Percentiles rank a stretch among this genome's conserved stretches.
phyloP scores from a whole-genome alignment of 2,329 filamentous ascomycete species.

The Fusarium nisikadoi region DNA sequence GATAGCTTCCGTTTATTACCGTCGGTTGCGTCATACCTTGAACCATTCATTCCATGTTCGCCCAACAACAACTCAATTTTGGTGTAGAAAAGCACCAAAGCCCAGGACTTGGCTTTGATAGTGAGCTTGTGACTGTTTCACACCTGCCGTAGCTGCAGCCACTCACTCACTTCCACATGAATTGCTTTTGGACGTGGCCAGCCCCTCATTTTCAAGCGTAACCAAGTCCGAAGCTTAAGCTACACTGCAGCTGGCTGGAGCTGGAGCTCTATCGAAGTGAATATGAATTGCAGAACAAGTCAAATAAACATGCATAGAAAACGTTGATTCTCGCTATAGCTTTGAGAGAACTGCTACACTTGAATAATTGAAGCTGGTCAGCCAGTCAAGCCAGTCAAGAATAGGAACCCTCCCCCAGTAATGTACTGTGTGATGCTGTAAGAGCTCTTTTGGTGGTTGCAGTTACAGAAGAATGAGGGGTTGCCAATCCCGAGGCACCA shows the following conservation, averaged over 20 bases:
- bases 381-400: background rate
- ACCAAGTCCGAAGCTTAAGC: slow-evolving; percentile 20
- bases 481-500: slow-evolving; percentile 26
- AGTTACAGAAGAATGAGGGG: slow-evolving; percentile 14
- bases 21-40: slow-evolving; percentile 18
- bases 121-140: slow-evolving; percentile 2
- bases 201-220: slow-evolving; percentile 28
- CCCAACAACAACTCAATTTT: slow-evolving; percentile 7
- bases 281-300: background rate
- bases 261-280: background rate
- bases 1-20: slow-evolving; percentile 18
- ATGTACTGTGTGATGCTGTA: background rate
- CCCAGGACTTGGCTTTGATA: background rate
- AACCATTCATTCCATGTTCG: slow-evolving; percentile 14
- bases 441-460: background rate
- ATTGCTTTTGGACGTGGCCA: slow-evolving; percentile 22
- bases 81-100: background rate
- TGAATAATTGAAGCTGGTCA: background rate
- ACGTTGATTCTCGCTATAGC: background rate
- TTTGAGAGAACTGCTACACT: background rate
- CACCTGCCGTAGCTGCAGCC: slow-evolving; percentile 30
- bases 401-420: background rate
- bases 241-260: background rate
- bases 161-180: slow-evolving; percentile 13
- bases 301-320: background rate